Conservation (phyloP, 108 stramenopile genomes). For the Asterionellopsis glacialis region DNA sequence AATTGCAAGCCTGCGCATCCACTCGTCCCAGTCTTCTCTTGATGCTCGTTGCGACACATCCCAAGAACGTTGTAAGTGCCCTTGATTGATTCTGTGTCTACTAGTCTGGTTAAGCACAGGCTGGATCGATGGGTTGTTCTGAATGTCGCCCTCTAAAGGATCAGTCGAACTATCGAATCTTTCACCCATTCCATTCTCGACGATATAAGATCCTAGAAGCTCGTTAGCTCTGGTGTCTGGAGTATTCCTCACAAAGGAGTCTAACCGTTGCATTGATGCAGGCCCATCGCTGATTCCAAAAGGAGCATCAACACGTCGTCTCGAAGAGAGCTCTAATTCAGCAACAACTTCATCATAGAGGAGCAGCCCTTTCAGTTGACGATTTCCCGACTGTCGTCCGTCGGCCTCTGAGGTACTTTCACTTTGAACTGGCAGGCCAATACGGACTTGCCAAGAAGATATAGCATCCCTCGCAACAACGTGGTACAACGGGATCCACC, state of each 20-base stretch:
- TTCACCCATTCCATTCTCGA: too few species aligned
- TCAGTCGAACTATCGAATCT: neutral
- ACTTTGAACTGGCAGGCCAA: slow-evolving; percentile 3
- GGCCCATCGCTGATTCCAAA: too few species aligned
- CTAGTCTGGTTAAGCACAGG: slow-evolving; percentile 29
- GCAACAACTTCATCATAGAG: slow-evolving; percentile 45
- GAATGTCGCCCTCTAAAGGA: neutral
- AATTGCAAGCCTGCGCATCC: slow-evolving; percentile 91
- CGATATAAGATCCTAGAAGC: too few species aligned
- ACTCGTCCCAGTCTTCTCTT: slow-evolving; percentile 95
- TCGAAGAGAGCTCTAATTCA: slow-evolving; percentile 17
- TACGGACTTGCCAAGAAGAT: slow-evolving; percentile 42
- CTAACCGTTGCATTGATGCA: too few species aligned
- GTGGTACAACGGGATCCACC: slow-evolving; percentile 76
- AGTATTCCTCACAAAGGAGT: too few species aligned
- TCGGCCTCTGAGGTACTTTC: neutral
- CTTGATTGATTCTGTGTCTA: slow-evolving; percentile 55
- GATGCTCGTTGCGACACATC: slow-evolving; percentile 87
- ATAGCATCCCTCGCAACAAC: slow-evolving; percentile 45
- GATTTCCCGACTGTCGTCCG: slow-evolving; percentile 6
- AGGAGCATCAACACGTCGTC: too few species aligned
- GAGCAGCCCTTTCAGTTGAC: slow-evolving; percentile 8
- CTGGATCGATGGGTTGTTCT: slow-evolving; percentile 36
- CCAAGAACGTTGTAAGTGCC: slow-evolving; percentile 83
- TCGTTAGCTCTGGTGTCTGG: too few species aligned